Evolutionary conservation across 805 yeast genomes (phyloP).

Genomic region (Metschnikowia corniflorae): DNA sequence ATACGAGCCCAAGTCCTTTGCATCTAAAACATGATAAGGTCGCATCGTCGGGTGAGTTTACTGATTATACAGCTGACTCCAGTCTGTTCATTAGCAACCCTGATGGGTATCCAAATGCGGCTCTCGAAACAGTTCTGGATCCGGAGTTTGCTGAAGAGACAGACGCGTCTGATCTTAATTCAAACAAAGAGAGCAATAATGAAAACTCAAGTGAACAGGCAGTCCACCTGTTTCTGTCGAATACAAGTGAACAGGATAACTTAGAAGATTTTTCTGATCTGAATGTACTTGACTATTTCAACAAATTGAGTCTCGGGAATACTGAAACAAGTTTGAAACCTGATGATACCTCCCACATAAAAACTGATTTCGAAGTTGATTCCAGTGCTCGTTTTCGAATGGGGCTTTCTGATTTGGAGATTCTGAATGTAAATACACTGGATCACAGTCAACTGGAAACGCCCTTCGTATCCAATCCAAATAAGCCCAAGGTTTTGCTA

Average conservation of each 20-base stretch:
- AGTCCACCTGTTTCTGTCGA: not conserved
- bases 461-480: too few relatives aligned
- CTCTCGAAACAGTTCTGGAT: not conserved
- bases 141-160: not conserved
- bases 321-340: conserved; percentile 2
- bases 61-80: conserved; percentile 13
- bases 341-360: not conserved
- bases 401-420: not conserved
- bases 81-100: conserved; percentile 20
- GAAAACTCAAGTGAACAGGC: not conserved
- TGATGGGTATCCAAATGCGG: not conserved
- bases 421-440: too few relatives aligned
- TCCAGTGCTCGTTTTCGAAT: not conserved
- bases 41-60: not conserved
- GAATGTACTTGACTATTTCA: not conserved
- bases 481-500: too few relatives aligned
- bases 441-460: too few relatives aligned
- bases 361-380: not conserved
- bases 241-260: not conserved
- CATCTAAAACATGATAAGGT: not conserved
- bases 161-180: conserved; percentile 5
- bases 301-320: not conserved
- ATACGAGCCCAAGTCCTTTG: not conserved
- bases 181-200: not conserved
- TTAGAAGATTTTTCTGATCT: not conserved